These are phyloP conservation scores for Solanum paucissectum DNA, from an alignment of 257 asterid species.

Conservation along the genomic window DNA sequence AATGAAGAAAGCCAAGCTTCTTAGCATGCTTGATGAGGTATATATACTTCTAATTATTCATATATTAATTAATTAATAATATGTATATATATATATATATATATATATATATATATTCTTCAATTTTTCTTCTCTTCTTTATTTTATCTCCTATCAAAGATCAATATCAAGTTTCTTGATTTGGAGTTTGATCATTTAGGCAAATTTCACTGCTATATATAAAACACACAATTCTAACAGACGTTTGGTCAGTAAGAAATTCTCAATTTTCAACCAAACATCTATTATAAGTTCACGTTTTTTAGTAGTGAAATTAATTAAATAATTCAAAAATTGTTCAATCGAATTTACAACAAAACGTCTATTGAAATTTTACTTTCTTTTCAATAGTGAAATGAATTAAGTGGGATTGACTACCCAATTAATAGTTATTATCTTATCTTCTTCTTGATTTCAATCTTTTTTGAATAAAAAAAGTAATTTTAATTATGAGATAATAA, in stretches of 20 bases:
- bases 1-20: constrained; percentile 67
- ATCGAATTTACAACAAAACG: background rate
- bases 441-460: background rate
- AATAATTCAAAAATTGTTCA: background rate
- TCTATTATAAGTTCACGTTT: background rate
- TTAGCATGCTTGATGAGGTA: constrained; percentile 76
- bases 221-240: background rate
- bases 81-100: no score
- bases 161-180: background rate
- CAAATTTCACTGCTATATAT: background rate
- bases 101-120: background rate
- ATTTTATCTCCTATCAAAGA: background rate
- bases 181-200: background rate
- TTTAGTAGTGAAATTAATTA: background rate
- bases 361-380: background rate
- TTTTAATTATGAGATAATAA: background rate
- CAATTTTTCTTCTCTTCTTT: background rate
- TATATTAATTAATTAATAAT: background rate
- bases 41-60: constrained; percentile 3
- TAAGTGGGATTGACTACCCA: background rate
- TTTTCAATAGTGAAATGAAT: background rate
- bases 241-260: background rate
- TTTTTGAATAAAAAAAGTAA: background rate
- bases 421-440: background rate
- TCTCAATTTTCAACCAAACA: background rate